Base-by-base conservation (phyloP, 164 flowering plant genomes). In the Pachysandra terminalis region DNA sequence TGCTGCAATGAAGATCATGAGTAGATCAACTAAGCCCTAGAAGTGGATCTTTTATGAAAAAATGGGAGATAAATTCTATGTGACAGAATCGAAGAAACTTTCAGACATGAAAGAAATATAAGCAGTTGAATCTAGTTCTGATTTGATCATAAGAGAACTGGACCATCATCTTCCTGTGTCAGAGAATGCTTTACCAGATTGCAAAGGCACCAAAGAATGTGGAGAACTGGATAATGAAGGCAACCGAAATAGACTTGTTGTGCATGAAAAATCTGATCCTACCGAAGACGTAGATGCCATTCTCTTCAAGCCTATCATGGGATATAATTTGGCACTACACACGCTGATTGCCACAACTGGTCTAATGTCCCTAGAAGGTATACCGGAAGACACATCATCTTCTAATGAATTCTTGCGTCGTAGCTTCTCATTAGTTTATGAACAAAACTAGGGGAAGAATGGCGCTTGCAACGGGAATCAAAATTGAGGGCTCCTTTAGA, bases 311-410 rank as follows among this genome's bases (percentile, higher is more conserved):
- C n/a, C n/a, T n/a, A n/a, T n/a, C n/a, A n/a, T n/a, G 19, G 81
- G 94, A 69, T 77, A 79, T 64, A 83, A 88, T 72, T 88, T 96
- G 5, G 89, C 93, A 59, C 37, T 83, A 23, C 48, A 62, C 61
- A 32, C 40, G 37, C 72, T 71, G n/a, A 32, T 21, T 37, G 37
- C 63, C 37, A 25, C 64, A 37, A 55, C 59, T 0, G 71, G 58
- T 61, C 65, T 68, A 1, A 53, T 26, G 27, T 24, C 74, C 24
- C 59, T 25, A 26, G 73, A 67, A 59, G 74, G 40, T 9, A 16
- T 24, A 19, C 63, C 28, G 35, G 71, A 72, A 41, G 70, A 67
- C 17, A 58, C 37, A 24, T 13, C 49, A 65, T 52, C 81, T 59
- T 26, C 78, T 62, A 84, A 83, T 75, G 90, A 90, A 59, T 63